These are phyloP conservation scores for Eucalyptus rudis DNA, from an alignment of 345 rosid genomes.

Conservation along the genomic window DNA sequence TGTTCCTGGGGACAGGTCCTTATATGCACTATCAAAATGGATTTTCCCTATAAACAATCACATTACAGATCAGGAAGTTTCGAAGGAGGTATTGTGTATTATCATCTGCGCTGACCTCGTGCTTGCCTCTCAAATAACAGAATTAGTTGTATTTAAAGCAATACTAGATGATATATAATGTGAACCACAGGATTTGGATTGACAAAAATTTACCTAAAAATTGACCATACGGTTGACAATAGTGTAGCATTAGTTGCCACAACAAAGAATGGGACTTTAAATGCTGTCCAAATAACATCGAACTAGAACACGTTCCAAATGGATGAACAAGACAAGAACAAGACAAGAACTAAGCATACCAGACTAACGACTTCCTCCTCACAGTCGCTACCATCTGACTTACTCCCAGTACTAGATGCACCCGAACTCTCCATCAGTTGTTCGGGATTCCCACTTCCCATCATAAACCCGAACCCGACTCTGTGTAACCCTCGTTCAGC, in stretches of 20 bases:
- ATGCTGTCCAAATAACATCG: neutral
- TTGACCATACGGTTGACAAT: neutral
- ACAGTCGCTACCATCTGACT: slow-evolving; percentile 42
- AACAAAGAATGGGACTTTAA: neutral
- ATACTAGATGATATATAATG: neutral
- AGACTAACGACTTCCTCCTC: slow-evolving; percentile 60
- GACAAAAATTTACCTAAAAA: neutral
- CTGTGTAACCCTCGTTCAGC: slow-evolving; percentile 78
- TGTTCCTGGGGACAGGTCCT: neutral
- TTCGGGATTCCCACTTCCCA: slow-evolving; percentile 36
- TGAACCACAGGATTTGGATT: neutral
- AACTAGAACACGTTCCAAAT: neutral
- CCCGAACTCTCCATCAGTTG: slow-evolving; percentile 14
- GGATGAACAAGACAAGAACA: neutral
- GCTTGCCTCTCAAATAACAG: neutral
- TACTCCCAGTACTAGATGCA: slow-evolving; percentile 13
- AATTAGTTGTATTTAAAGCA: neutral
- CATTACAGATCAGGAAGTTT: neutral
- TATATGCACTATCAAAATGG: neutral
- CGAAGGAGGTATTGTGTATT: neutral
- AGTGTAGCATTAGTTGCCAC: neutral
- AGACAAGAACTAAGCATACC: slow-evolving; percentile 32
- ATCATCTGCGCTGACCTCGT: neutral
- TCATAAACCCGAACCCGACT: slow-evolving; percentile 85
- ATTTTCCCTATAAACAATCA: neutral